Percentiles rank a stretch among this genome's conserved stretches.
These are phyloP conservation scores for Yamadazyma blattariae DNA, from an alignment of 1,139 yeast genomes.

Conservation along the genomic window DNA sequence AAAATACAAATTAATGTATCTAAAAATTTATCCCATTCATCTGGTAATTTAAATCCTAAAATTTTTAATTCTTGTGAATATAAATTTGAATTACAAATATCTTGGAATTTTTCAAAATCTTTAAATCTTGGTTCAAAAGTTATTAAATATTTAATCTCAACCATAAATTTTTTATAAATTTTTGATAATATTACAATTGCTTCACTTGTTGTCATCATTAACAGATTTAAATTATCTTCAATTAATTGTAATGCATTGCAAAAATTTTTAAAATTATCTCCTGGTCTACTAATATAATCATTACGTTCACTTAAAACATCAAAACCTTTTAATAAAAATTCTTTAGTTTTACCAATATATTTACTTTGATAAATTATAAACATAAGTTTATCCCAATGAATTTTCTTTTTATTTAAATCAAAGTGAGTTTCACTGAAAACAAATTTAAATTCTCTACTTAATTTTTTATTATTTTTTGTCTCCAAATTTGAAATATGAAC, in stretches of 20 bases:
- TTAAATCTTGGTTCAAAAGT: conserved; percentile 1
- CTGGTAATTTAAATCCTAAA: conserved; percentile 8
- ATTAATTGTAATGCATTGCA: background rate
- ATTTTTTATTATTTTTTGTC: background rate
- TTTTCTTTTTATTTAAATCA: background rate
- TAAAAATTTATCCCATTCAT: conserved; percentile 7
- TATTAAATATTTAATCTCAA: conserved; percentile 8
- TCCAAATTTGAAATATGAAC: background rate
- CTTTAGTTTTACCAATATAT: background rate
- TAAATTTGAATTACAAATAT: conserved; percentile 5
- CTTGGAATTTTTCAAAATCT: conserved; percentile 7
- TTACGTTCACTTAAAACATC: conserved; percentile 6
- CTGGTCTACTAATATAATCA: conserved; percentile 6
- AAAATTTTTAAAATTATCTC: conserved; percentile 4
- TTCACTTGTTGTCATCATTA: conserved; percentile 8
- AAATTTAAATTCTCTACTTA: background rate
- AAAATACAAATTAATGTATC: background rate
- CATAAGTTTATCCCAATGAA: conserved; percentile 7
- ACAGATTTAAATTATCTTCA: background rate
- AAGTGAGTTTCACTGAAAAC: background rate
- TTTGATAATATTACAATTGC: conserved; percentile 7
- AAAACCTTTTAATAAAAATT: conserved; percentile 5
- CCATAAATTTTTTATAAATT: conserved; percentile 6
- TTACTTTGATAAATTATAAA: conserved; percentile 1
- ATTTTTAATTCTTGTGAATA: conserved; percentile 8